A percentile compares a stretch with the other conserved stretches of the same genome.
Evolutionary conservation across 108 stramenopile genomes (phyloP).

Genomic region (Skeletonema marinoi): DNA sequence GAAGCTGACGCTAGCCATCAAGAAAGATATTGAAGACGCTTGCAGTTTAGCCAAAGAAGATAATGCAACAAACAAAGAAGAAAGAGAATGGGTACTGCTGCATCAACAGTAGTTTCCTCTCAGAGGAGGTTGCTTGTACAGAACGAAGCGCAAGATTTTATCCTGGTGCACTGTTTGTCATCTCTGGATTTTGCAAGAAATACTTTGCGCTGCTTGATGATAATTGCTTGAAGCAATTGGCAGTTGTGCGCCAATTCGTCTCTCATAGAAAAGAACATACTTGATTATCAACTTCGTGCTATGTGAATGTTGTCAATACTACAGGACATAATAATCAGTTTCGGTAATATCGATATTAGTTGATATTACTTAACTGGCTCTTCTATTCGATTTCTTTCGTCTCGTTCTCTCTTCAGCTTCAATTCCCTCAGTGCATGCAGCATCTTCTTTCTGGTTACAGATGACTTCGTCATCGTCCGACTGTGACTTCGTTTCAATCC

Average conservation of each 20-base stretch:
- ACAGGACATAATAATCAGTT: too few species aligned
- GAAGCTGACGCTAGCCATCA: slow-evolving; percentile 83
- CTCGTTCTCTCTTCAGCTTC: not conserved
- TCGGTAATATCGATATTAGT: too few species aligned
- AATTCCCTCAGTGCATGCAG: not conserved
- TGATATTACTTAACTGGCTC: too few species aligned
- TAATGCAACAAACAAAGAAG: slow-evolving; percentile 18
- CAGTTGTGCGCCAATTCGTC: not conserved
- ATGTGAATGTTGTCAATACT: too few species aligned
- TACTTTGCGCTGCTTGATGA: not conserved
- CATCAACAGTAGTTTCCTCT: not conserved
- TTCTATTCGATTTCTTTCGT: not conserved
- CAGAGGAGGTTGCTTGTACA: not conserved
- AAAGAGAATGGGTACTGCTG: slow-evolving; percentile 25
- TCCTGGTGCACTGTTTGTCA: not conserved
- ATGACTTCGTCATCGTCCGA: not conserved
- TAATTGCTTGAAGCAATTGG: not conserved
- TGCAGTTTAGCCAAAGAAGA: slow-evolving; percentile 10
- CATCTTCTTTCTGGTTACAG: not conserved
- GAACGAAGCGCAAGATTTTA: not conserved
- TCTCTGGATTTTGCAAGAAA: not conserved
- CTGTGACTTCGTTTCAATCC: not conserved
- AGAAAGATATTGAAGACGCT: slow-evolving; percentile 70
- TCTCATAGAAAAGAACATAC: not conserved
- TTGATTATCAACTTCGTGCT: too few species aligned